These are phyloP conservation scores for Exophiala viscosa DNA, from an alignment of 2,329 filamentous ascomycete species.

Conservation along the genomic window DNA sequence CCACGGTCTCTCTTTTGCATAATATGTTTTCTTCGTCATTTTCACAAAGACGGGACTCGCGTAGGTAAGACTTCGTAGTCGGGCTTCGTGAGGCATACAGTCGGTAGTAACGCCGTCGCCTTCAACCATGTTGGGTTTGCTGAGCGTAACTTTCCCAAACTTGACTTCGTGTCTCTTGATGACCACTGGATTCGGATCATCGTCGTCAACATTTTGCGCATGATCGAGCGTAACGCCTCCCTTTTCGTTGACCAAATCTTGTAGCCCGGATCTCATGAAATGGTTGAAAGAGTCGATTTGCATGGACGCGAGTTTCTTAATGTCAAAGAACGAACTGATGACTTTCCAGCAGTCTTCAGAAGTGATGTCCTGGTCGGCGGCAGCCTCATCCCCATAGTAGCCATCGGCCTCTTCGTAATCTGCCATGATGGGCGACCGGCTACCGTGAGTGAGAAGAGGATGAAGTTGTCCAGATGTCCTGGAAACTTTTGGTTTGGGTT, in stretches of 20 bases:
- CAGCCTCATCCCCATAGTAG: constrained; percentile 63
- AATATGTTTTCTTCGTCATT: constrained; percentile 78
- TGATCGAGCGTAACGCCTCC: constrained; percentile 90
- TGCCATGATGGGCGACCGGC: constrained; percentile 42
- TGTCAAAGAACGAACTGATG: constrained; percentile 94
- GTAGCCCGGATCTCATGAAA: constrained; percentile 89
- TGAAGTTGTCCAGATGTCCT: neutral
- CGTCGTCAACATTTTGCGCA: constrained; percentile 71
- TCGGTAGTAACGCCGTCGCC: constrained; percentile 83
- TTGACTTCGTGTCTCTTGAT: constrained; percentile 93
- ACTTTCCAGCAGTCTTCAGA: constrained; percentile 98
- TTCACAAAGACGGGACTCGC: constrained; percentile 85
- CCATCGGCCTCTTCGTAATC: constrained; percentile 49
- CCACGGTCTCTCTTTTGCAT: constrained; percentile 73
- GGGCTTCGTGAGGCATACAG: constrained; percentile 89
- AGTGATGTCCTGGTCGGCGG: constrained; percentile 68
- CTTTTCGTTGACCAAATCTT: constrained; percentile 90
- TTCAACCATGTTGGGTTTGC: constrained; percentile 86
- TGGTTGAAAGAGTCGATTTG: constrained; percentile 98
- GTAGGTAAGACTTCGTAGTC: constrained; percentile 93
- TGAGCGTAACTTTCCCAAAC: constrained; percentile 85
- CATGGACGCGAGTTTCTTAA: constrained; percentile 92
- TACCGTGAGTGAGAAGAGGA: neutral
- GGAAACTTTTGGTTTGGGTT: constrained; percentile 2
- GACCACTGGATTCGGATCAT: constrained; percentile 71